These are phyloP conservation scores for Colletotrichum horii DNA, from an alignment of 2,329 filamentous ascomycete species.

Conservation along the genomic window DNA sequence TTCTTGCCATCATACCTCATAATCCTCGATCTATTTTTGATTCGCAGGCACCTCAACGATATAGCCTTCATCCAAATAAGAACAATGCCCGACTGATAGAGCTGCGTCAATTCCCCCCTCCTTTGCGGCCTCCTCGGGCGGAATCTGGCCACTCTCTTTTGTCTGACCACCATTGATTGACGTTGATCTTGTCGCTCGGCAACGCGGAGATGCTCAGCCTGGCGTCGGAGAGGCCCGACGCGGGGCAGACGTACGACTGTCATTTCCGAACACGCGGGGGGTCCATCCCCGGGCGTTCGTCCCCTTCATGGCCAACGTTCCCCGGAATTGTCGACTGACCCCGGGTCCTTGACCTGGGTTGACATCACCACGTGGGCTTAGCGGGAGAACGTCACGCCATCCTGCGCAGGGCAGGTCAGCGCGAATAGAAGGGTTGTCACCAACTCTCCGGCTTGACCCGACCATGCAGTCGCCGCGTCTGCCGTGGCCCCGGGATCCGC, in stretches of 20 bases:
- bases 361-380: slow-evolving; percentile 23
- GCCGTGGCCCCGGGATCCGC: slow-evolving; percentile 49
- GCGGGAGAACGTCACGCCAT: slow-evolving; percentile 20
- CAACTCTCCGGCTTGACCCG: slow-evolving; percentile 30
- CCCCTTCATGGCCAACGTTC: not conserved
- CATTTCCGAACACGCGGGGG: not conserved
- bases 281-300: not conserved
- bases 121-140: not conserved
- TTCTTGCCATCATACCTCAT: not conserved
- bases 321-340: not conserved
- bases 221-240: not conserved
- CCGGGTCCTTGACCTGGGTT: not conserved
- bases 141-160: not conserved
- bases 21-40: not conserved
- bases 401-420: not conserved
- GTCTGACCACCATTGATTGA: not conserved
- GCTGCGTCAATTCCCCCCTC: too few species aligned
- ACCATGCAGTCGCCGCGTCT: slow-evolving; percentile 51
- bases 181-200: not conserved
- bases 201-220: not conserved
- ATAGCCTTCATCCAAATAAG: not conserved
- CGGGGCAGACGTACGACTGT: not conserved
- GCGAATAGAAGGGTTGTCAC: not conserved
- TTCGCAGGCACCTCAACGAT: not conserved
- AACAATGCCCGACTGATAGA: not conserved